phyloP scores from a whole-genome alignment of 2,329 filamentous ascomycete species.

The Mycosphaerella arachidis region DNA sequence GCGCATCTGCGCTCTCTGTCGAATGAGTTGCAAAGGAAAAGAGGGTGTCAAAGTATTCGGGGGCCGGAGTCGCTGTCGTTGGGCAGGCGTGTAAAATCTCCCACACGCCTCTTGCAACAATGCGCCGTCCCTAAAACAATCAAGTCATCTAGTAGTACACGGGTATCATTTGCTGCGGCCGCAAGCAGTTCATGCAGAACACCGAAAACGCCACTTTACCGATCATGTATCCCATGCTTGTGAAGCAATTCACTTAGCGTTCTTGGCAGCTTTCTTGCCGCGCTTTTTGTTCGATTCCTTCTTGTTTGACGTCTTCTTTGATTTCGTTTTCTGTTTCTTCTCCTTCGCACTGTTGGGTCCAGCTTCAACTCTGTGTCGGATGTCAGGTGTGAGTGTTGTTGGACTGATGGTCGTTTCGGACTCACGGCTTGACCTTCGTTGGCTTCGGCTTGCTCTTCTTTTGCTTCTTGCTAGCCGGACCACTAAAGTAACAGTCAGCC shows the following conservation, averaged over 20 bases:
- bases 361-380: not conserved
- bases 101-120: not conserved
- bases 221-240: not conserved
- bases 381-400: not conserved
- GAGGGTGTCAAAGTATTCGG: not conserved
- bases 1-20: not conserved
- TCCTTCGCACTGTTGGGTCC: not conserved
- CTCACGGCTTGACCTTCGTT: constrained; percentile 1
- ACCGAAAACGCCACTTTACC: constrained; percentile 8
- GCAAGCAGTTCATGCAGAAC: constrained; percentile 4
- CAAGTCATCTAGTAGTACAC: constrained; percentile 16
- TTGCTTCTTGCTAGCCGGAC: not conserved
- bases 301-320: not conserved
- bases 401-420: not conserved
- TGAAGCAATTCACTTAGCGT: not conserved
- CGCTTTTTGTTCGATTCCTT: constrained; percentile 3
- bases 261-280: constrained; percentile 5
- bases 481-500: not conserved
- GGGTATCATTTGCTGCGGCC: constrained; percentile 12
- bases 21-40: not conserved
- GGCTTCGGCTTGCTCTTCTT: not conserved
- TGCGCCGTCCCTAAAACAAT: constrained; percentile 6
- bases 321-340: constrained; percentile 5
- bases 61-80: not conserved
- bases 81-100: not conserved